A percentile compares a stretch with the other conserved stretches of the same genome.
Conservation (phyloP, 1,284 basidiomycete genomes). For the Mycocalia duriaeana region DNA sequence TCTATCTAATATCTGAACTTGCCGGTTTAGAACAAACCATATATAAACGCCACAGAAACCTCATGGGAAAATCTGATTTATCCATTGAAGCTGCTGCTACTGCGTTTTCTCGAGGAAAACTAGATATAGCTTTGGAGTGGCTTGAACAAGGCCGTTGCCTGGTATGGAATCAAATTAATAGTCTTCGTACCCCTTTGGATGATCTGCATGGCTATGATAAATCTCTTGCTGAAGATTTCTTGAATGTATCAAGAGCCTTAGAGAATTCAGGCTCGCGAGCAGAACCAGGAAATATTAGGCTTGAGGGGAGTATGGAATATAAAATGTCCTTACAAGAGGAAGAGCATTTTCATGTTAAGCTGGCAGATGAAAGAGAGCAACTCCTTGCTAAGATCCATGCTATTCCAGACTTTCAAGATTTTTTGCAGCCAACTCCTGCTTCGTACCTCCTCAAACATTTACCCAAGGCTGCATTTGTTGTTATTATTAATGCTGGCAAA, state of each 20-base stretch:
- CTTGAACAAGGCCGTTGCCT: slow-evolving; percentile 21
- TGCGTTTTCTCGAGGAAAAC: slow-evolving; percentile 5
- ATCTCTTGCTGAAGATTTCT: slow-evolving; percentile 15
- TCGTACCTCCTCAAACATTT: slow-evolving; percentile 14
- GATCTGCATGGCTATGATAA: slow-evolving; percentile 17
- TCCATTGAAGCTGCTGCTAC: slow-evolving; percentile 12
- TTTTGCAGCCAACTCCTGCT: slow-evolving; percentile 16
- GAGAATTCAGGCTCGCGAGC: slow-evolving; percentile 13
- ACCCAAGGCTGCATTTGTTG: slow-evolving; percentile 20
- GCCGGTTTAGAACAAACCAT: slow-evolving; percentile 10
- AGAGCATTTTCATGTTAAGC: slow-evolving; percentile 8
- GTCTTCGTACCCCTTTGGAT: slow-evolving; percentile 25
- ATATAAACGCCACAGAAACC: slow-evolving; percentile 6
- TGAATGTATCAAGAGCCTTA: slow-evolving; percentile 14
- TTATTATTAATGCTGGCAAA: slow-evolving; percentile 22
- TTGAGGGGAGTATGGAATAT: slow-evolving; percentile 2
- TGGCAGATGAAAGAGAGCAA: slow-evolving; percentile 15
- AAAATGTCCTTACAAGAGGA: slow-evolving; percentile 11
- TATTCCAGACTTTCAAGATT: slow-evolving; percentile 14
- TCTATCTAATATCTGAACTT: slow-evolving; percentile 8
- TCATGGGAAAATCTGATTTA: slow-evolving; percentile 4
- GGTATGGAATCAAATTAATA: slow-evolving; percentile 25
- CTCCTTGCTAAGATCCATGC: slow-evolving; percentile 13
- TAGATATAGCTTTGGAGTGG: slow-evolving; percentile 18
- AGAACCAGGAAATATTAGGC: not conserved